Evolutionary conservation across 108 stramenopile species (phyloP).

Genomic region (Stephanodiscus minutulus): DNA sequence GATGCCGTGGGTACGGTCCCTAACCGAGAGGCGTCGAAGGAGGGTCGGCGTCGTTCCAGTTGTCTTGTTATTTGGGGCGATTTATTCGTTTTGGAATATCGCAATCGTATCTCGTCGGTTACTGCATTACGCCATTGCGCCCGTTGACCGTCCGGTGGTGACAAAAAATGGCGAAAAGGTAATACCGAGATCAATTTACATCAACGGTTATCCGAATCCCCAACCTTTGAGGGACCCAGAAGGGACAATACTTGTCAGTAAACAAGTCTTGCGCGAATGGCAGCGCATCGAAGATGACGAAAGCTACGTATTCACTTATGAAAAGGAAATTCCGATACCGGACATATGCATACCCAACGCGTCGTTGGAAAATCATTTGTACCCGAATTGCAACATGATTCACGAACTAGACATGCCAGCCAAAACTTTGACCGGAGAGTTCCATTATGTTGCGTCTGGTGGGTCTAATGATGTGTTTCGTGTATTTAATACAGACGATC

Average conservation of each 20-base stretch:
- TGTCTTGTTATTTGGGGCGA: background rate
- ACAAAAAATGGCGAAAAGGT: background rate
- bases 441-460: slow-evolving; percentile 22
- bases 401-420: slow-evolving; percentile 15
- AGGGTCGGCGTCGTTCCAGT: background rate
- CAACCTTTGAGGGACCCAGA: background rate
- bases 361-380: slow-evolving; percentile 19
- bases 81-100: background rate
- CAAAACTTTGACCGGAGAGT: slow-evolving; percentile 4
- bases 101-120: background rate
- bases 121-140: background rate
- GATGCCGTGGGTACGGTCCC: background rate
- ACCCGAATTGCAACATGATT: slow-evolving; percentile 24
- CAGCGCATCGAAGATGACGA: slow-evolving; percentile 3
- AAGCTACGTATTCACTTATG: background rate
- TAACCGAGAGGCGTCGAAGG: background rate
- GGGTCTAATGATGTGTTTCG: slow-evolving; percentile 31
- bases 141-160: background rate
- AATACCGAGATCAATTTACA: background rate
- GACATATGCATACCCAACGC: slow-evolving; percentile 17
- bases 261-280: background rate
- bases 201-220: background rate
- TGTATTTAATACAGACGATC: slow-evolving; percentile 5
- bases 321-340: slow-evolving; percentile 1
- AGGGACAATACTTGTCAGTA: background rate